phyloP scores from a whole-genome alignment of 2,329 filamentous ascomycete genomes.

The Fusarium sp. region DNA sequence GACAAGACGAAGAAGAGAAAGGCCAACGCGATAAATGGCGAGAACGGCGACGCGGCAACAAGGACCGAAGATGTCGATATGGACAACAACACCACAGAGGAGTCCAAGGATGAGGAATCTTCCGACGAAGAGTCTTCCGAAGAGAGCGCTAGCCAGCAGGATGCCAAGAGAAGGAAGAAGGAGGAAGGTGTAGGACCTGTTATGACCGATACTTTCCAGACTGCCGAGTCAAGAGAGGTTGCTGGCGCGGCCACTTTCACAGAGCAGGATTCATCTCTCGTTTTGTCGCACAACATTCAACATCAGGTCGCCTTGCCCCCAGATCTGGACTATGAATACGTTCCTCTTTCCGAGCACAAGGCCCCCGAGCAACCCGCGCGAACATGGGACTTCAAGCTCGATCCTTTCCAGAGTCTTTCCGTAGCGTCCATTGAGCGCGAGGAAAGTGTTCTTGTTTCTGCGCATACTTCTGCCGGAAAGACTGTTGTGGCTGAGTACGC shows the following conservation, averaged over 20 bases:
- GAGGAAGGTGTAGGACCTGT: slow-evolving; percentile 74
- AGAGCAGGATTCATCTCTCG: slow-evolving; percentile 75
- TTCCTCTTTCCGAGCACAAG: slow-evolving; percentile 95
- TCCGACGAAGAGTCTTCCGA: slow-evolving; percentile 51
- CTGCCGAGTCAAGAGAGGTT: slow-evolving; percentile 91
- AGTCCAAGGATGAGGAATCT: slow-evolving; percentile 52
- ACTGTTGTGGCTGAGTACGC: slow-evolving; percentile 99
- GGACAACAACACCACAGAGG: slow-evolving; percentile 55
- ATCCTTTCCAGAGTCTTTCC: slow-evolving; percentile 96
- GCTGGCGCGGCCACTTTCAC: slow-evolving; percentile 79
- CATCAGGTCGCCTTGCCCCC: slow-evolving; percentile 96
- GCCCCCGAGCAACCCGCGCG: slow-evolving; percentile 87
- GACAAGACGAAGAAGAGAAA: slow-evolving; percentile 86
- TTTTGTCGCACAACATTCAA: slow-evolving; percentile 96
- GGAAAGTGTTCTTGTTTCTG: slow-evolving; percentile 96
- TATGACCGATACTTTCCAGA: slow-evolving; percentile 93
- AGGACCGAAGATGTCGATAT: slow-evolving; percentile 46
- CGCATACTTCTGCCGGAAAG: slow-evolving; percentile 97
- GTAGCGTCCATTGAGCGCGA: slow-evolving; percentile 95
- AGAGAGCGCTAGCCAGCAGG: slow-evolving; percentile 61
- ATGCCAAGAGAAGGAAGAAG: slow-evolving; percentile 73
- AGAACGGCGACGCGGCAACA: slow-evolving; percentile 55
- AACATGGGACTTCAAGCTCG: slow-evolving; percentile 87
- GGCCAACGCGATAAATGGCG: slow-evolving; percentile 73
- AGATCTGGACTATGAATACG: slow-evolving; percentile 92